These are phyloP conservation scores for Herpetospermum pedunculosum DNA, from an alignment of 306 rosid species.

Conservation along the genomic window DNA sequence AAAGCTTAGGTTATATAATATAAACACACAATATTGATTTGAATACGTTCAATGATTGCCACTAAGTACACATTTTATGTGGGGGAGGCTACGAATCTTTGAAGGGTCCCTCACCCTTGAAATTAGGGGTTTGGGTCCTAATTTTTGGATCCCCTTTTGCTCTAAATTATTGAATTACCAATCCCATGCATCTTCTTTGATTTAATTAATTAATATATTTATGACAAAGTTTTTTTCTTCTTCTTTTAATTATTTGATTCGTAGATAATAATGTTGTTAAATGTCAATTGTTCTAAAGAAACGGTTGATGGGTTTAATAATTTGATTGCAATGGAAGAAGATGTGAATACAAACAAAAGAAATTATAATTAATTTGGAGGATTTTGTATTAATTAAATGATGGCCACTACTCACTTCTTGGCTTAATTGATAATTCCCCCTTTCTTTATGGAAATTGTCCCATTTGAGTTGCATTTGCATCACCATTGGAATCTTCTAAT, in stretches of 20 bases:
- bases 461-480: neutral
- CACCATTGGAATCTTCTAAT: neutral
- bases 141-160: constrained; percentile 20
- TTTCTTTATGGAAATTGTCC: neutral
- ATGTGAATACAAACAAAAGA: neutral
- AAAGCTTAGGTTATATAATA: constrained; percentile 1
- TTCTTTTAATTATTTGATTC: neutral
- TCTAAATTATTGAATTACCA: neutral
- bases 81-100: constrained; percentile 22
- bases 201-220: neutral
- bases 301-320: neutral
- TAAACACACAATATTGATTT: neutral
- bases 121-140: constrained; percentile 29
- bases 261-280: neutral
- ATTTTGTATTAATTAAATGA: neutral
- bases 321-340: neutral
- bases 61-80: constrained; percentile 20
- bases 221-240: neutral
- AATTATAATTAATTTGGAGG: neutral
- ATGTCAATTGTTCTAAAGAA: neutral
- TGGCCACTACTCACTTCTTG: neutral
- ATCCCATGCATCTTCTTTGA: constrained; percentile 2
- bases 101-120: constrained; percentile 37
- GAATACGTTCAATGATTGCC: constrained; percentile 44
- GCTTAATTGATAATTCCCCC: neutral